phyloP scores from a whole-genome alignment of 805 yeast genomes.

The Candida ipomoeae region DNA sequence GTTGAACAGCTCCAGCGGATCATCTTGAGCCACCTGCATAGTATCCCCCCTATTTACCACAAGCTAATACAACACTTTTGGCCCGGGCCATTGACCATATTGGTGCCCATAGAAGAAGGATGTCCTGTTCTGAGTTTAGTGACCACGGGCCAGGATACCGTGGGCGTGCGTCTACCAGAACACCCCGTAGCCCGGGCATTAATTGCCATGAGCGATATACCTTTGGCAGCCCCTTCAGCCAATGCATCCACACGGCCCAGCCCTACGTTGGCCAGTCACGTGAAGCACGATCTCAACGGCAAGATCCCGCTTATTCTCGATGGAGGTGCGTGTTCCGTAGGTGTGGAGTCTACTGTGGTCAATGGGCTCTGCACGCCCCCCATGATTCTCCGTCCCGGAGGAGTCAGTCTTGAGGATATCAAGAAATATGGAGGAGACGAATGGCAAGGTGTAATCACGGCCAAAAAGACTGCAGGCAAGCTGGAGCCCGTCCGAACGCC shows the following conservation, averaged over 20 bases:
- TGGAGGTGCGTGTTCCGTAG: constrained; percentile 86
- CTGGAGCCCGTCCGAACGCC: constrained; percentile 82
- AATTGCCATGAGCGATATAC: constrained; percentile 77
- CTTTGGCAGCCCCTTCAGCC: constrained; percentile 97
- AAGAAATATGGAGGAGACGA: constrained; percentile 55
- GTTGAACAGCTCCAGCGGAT: constrained; percentile 61
- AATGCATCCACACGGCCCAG: constrained; percentile 94
- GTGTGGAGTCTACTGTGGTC: constrained; percentile 90
- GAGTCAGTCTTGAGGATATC: constrained; percentile 78
- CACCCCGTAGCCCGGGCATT: constrained; percentile 89
- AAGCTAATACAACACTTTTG: constrained; percentile 67
- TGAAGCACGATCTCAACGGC: constrained; percentile 71
- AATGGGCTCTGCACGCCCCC: constrained; percentile 89
- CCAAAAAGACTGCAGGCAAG: constrained; percentile 60
- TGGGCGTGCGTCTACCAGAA: constrained; percentile 86
- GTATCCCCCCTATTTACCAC: constrained; percentile 65
- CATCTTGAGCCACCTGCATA: constrained; percentile 44
- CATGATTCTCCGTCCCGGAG: constrained; percentile 89
- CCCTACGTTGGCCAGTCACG: constrained; percentile 87
- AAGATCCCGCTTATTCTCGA: constrained; percentile 81
- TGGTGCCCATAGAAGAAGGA: constrained; percentile 55
- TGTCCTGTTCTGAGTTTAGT: constrained; percentile 65
- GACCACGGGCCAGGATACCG: constrained; percentile 84
- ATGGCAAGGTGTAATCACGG: constrained; percentile 65
- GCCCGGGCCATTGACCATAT: constrained; percentile 95